Evolutionary conservation across 1,284 basidiomycete genomes (phyloP), one percentile per base, ranked within the genome.

Genomic region (Amylostereum areolatum): DNA sequence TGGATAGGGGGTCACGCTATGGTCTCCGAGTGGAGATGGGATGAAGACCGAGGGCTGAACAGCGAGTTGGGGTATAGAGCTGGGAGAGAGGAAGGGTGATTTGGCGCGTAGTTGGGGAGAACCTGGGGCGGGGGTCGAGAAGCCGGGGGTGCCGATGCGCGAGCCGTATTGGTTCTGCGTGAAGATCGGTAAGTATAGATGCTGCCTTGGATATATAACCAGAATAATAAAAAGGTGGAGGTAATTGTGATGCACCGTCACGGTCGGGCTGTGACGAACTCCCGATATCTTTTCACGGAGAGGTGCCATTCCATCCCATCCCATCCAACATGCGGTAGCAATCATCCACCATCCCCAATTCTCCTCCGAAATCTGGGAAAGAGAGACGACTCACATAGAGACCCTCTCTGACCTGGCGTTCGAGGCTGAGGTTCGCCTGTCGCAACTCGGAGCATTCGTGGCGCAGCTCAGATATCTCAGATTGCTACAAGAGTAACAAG

Each of bases 381-480:
- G 40, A 31, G 47, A 12, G 29, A 55, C 27, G 30, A 33, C 74
- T 57, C 63, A 87, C 85, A 63, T 80, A 73, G 27, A 82, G 63
- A 46, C 77, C 74, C 43, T 90, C 87, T 49, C 77, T 75, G 39
- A 91, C 66, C 64, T 87, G 81, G 43, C 82, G 78, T 62, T 91
- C 88, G 48, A 91, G 77, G 56, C 74, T 78, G 30, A 78, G 70
- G 62, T 90, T 91, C 6, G 83, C 77, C 53, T 79, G 74, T 54
- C 80, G 77, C 45, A 91, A 74, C 55, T 89, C 86, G 34, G 78
- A 67, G 52, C 83, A 87, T 69, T 91, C 87, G 50, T 83, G 77
- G 55, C 79, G 77, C 42, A 90, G 73, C 53, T 87, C 84, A 35
- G 77, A 68, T 52, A 90, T 81, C 57, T 89, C 84, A 11, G 61